Base-by-base conservation (phyloP, 108 stramenopile genomes). In the Aurantiochytrium sp. region DNA sequence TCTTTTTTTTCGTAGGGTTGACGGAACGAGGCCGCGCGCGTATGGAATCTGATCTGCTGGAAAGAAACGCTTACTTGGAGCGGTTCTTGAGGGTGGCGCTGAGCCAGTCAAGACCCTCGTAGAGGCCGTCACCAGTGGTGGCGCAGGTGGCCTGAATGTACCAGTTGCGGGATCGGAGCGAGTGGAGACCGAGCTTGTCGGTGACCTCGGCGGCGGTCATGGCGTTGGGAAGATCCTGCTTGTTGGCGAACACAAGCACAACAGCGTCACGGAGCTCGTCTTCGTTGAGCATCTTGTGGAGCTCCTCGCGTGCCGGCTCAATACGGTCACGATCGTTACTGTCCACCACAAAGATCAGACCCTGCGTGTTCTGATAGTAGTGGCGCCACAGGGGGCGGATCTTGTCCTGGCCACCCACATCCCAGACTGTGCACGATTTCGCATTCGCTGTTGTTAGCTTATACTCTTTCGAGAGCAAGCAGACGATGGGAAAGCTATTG, bases 321-420 rank as follows among this genome's bases (percentile, higher is more conserved):
- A 95, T 47, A 25, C 94, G 93, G 21, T 91, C 91, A 12, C 25
- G 55, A 53, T 95, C 93, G 71, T 90, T 87, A 4, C 91, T 72
- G 76, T 95, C 95, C 21, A 95, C 91, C 28, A 95, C 89, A 57
- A 90, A 95, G 88, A 95, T 94, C 10, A 94, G 43, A 16, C 90
- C 94, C 5, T 94, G 88, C 25, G 93, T 90, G 87, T 72, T 49
- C 4, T 8, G 25, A 72, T 88, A 94, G 90, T 95, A 95, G 87
- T 95, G 94, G 25, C 90, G 69, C 93, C 92, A 94, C 0, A 94
- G 93, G n/a, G 72, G 64, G 16, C 94, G 92, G 14, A 94, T 91
- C 60, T 91, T 94, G 5, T 93, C 87, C 57, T 93, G 92, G 4
- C 93, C 95, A 3, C 94, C 93, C 4, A 95, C 88, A 58, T 95